phyloP scores from a whole-genome alignment of 805 yeast genomes.

The Sugiyamaella boreocaroliniensis region DNA sequence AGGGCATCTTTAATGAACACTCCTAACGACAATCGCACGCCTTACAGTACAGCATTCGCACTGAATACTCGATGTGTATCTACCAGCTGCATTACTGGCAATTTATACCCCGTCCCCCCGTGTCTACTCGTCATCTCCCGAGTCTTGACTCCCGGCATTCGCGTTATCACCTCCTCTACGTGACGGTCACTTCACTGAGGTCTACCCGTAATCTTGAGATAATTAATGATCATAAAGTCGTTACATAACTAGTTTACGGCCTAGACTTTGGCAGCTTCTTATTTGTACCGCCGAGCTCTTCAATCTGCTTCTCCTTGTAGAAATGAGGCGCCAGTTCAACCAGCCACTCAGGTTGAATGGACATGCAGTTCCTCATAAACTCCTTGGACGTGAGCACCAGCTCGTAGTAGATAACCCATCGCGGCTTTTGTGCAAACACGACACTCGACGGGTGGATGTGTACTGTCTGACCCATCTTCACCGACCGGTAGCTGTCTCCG shows the following conservation, averaged over 20 bases:
- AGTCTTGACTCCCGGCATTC: no score
- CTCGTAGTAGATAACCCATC: slow-evolving; percentile 72
- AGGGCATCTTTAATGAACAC: not conserved
- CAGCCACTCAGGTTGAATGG: slow-evolving; percentile 80
- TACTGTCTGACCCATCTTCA: slow-evolving; percentile 62
- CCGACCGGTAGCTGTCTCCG: slow-evolving; percentile 65
- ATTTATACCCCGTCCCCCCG: no score
- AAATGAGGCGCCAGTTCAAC: slow-evolving; percentile 43
- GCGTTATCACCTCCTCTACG: not conserved
- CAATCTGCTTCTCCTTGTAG: slow-evolving; percentile 30
- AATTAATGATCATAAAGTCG: not conserved
- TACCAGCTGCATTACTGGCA: no score
- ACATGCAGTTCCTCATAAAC: slow-evolving; percentile 83
- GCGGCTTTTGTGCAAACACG: slow-evolving; percentile 55
- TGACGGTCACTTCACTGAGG: no score
- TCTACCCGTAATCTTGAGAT: not conserved
- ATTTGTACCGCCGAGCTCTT: slow-evolving; percentile 19
- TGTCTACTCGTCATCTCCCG: no score
- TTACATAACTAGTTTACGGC: not conserved
- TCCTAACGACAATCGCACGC: no score
- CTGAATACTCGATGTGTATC: no score
- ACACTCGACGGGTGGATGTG: slow-evolving; percentile 84
- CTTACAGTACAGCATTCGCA: no score
- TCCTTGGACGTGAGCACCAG: slow-evolving; percentile 77
- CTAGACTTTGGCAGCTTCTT: slow-evolving; percentile 19